A percentile compares a stretch with the other conserved stretches of the same genome.
Evolutionary conservation across 176 grass and related monocot species (phyloP).

Genomic region (Rhynchospora breviuscula): DNA sequence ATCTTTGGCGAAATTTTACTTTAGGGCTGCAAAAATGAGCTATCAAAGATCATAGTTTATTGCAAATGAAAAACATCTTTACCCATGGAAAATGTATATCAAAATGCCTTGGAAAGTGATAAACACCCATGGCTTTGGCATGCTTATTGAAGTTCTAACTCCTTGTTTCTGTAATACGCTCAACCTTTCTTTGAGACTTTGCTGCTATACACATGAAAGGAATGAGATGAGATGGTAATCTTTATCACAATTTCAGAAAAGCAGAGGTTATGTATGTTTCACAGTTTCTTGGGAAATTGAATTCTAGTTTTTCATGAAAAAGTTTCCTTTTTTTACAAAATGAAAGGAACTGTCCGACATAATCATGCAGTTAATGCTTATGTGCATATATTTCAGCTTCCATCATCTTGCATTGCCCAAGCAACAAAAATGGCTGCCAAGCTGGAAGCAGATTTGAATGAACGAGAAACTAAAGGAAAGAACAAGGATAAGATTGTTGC

Average conservation of each 20-base stretch:
- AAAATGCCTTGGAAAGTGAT: background rate
- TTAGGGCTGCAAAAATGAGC: background rate
- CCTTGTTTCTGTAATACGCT: background rate
- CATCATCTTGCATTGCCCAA: constrained; percentile 54
- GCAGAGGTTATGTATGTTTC: background rate
- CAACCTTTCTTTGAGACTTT: background rate
- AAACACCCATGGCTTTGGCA: background rate
- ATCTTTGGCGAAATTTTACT: background rate
- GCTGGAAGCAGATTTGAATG: constrained; percentile 55
- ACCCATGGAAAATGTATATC: background rate
- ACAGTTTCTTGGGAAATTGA: background rate
- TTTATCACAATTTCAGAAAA: background rate
- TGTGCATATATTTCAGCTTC: constrained; percentile 45
- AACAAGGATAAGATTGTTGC: background rate
- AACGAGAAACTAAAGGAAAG: constrained; percentile 22
- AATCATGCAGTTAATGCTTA: background rate
- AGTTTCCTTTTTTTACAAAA: background rate
- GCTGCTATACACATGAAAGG: background rate
- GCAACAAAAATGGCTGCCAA: constrained; percentile 70
- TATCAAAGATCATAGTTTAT: background rate
- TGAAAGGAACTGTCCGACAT: background rate
- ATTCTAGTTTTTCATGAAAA: background rate
- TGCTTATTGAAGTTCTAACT: background rate
- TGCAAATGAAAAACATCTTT: background rate
- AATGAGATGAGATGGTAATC: background rate